Evolutionary conservation across 768 basidiomycete genomes (phyloP), one percentile per base, ranked within the genome.

Genomic region (Agrocybe chaxingu): DNA sequence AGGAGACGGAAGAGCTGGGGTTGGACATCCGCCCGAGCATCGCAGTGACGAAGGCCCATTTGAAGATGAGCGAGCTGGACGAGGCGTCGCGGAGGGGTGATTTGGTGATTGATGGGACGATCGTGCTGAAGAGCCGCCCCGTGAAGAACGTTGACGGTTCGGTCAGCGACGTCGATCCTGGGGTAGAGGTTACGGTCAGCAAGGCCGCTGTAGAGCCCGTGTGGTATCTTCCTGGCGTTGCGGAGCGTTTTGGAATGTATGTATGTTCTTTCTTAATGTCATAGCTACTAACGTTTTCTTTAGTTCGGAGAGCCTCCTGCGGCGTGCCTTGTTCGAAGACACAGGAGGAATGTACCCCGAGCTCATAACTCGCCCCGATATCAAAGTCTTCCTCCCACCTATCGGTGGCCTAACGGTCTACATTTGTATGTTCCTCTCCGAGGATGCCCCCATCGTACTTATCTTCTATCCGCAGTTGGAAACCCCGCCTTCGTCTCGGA

Each of bases 191-290:
- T 9, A 81, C 73, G 41, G 80, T 88, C n/a, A 85, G 83, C 64
- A 98, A 98, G 70, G 95, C 94, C 0, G 95, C 96, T 0, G 87
- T 98, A 7, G 96, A 98, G 63, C 96, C 95, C 0, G 94, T 98
- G 10, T 98, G 95, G 95, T 92, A 88, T 65, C 71, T 97, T 1
- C 95, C 95, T 39, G 92, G 93, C 8, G 84, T 98, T 1, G 96
- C 96, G 0, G 88, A 91, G 57, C 76, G 96, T n/a, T 92, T 98
- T 60, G 88, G 85, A 16, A 93, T 97, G 91, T 90, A n/a, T n/a
- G n/a, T n/a, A n/a, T n/a, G n/a, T n/a, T n/a, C n/a, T n/a, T n/a
- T n/a, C n/a, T n/a, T n/a, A n/a, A n/a, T n/a, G n/a, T n/a, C n/a
- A n/a, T n/a, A n/a, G n/a, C n/a, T n/a, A n/a, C n/a, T n/a, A n/a